Evolutionary conservation across 331 rosid genomes (phyloP).

Genomic region (Quercus tomentella): DNA sequence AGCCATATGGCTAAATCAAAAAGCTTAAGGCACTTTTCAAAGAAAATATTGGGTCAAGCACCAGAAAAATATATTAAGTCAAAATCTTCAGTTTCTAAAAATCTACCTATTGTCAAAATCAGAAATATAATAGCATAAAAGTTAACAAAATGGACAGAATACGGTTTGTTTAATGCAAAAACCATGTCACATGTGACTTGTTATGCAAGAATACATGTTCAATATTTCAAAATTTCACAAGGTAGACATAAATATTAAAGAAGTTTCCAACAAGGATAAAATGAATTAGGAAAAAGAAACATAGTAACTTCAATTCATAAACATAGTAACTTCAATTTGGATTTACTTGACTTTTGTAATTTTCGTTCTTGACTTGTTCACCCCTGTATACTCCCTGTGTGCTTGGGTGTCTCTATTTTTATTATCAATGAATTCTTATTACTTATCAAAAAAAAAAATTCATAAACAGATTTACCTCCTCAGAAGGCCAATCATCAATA

Average conservation of each 20-base stretch:
- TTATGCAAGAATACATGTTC: not conserved
- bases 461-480: constrained; percentile 59
- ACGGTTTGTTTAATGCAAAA: not conserved
- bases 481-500: constrained; percentile 69
- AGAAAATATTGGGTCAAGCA: not conserved
- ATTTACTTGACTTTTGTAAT: no score
- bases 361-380: no score
- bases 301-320: not conserved
- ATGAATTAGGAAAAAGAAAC: not conserved
- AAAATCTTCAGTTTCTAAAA: not conserved
- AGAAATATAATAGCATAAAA: not conserved
- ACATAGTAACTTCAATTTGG: no score
- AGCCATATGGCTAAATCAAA: no score
- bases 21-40: no score
- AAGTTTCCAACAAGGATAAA: not conserved
- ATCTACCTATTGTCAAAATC: not conserved
- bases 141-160: not conserved
- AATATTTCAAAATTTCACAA: not conserved
- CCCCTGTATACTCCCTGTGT: no score
- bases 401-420: no score
- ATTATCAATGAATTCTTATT: no score
- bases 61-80: not conserved
- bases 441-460: no score
- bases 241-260: not conserved
- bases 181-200: not conserved